phyloP scores from a whole-genome alignment of 805 yeast species.

The Candida easanensis region DNA sequence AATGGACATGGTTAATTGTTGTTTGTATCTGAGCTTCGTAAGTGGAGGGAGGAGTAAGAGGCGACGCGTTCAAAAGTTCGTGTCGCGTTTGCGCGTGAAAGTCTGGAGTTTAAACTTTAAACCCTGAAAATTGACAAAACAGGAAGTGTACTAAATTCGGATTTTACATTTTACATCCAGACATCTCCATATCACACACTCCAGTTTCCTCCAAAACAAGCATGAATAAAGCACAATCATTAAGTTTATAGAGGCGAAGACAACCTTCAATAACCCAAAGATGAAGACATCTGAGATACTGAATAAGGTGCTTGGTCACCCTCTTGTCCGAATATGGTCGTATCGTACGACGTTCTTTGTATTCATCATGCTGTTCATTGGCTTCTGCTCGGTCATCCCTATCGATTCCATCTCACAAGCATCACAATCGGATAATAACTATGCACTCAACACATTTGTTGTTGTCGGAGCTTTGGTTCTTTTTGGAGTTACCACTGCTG shows the following conservation, averaged over 20 bases:
- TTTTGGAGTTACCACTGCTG: conserved; percentile 47
- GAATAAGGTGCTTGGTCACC: conserved; percentile 7
- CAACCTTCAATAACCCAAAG: not conserved
- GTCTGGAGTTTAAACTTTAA: not conserved
- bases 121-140: not conserved
- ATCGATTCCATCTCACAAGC: conserved; percentile 72
- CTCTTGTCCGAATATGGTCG: conserved; percentile 34
- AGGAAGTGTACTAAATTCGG: not conserved
- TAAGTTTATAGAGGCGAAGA: not conserved
- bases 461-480: conserved; percentile 69
- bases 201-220: not conserved
- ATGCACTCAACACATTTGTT: conserved; percentile 78
- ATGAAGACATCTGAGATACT: conserved; percentile 3
- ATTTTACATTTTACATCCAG: not conserved
- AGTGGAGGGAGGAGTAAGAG: not conserved
- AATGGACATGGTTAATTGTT: conserved; percentile 65
- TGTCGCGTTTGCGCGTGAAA: no score
- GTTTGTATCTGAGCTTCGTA: not conserved
- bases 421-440: conserved; percentile 50
- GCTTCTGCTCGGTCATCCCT: conserved; percentile 69
- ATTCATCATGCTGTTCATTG: conserved; percentile 43
- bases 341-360: conserved; percentile 44
- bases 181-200: not conserved
- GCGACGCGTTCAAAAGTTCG: not conserved
- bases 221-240: not conserved